Evolutionary conservation across 2,329 filamentous ascomycete species (phyloP).

Genomic region (Colletotrichum plurivorum): DNA sequence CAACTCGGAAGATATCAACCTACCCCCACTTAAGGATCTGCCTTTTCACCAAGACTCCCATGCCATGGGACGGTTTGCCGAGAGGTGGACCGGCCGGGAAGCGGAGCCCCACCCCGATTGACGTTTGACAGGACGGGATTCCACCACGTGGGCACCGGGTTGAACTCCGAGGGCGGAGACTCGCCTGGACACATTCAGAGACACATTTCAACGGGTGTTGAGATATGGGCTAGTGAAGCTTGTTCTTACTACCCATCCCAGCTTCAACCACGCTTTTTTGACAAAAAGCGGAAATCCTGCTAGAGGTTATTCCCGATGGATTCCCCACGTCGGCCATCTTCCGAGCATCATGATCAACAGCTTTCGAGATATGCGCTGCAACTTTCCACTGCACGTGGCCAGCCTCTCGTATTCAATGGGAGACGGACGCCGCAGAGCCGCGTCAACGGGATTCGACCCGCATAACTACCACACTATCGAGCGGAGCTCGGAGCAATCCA

Average conservation of each 20-base stretch:
- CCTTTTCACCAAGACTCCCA: too few relatives aligned
- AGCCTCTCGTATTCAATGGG: neutral
- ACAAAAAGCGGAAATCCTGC: neutral
- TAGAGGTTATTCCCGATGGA: neutral
- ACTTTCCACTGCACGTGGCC: constrained; percentile 5
- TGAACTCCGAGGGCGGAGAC: constrained; percentile 20
- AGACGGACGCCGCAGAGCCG: neutral
- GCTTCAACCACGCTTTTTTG: neutral
- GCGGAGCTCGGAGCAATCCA: too few relatives aligned
- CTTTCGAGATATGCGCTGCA: neutral
- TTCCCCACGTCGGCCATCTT: constrained; percentile 19
- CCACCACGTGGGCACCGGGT: constrained; percentile 25
- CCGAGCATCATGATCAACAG: neutral
- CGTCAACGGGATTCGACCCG: too few relatives aligned
- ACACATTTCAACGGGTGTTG: neutral
- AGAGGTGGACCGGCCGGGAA: constrained; percentile 5
- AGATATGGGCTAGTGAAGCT: neutral
- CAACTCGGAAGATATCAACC: neutral
- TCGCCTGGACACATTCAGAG: neutral
- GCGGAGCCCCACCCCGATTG: constrained; percentile 25
- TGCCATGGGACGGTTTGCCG: constrained; percentile 1
- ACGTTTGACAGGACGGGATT: constrained; percentile 30
- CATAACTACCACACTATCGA: too few relatives aligned
- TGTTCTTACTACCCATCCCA: neutral
- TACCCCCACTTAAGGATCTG: neutral